These are phyloP conservation scores for Thielaviopsis ethacetica DNA, from an alignment of 2,329 filamentous ascomycete genomes.

Conservation along the genomic window DNA sequence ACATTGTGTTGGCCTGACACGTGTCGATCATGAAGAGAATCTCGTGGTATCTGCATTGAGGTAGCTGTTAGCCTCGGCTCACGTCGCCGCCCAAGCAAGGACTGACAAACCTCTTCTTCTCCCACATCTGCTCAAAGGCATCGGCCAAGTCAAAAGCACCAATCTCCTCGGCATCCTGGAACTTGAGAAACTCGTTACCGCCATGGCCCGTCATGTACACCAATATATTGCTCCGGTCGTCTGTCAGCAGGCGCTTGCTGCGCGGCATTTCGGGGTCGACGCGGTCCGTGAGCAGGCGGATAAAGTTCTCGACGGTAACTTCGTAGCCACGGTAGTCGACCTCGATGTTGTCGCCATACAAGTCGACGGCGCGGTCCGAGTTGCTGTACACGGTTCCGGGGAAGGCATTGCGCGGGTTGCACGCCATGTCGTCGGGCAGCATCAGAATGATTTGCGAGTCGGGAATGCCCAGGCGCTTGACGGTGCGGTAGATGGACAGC, in stretches of 20 bases:
- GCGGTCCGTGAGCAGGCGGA: conserved; percentile 82
- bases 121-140: conserved; percentile 99
- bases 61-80: background rate
- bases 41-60: conserved; percentile 60
- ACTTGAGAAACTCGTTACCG: conserved; percentile 95
- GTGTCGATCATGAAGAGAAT: conserved; percentile 99
- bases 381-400: conserved; percentile 98
- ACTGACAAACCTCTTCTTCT: conserved; percentile 72
- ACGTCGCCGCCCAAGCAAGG: background rate
- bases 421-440: conserved; percentile 99
- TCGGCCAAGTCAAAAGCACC: conserved; percentile 90
- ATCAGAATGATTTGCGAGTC: conserved; percentile 99
- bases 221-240: conserved; percentile 89
- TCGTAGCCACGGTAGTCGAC: conserved; percentile 97
- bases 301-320: conserved; percentile 98
- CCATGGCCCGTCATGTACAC: conserved; percentile 99
- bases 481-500: conserved; percentile 89
- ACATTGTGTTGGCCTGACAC: conserved; percentile 99
- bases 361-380: conserved; percentile 81
- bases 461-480: conserved; percentile 92
- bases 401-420: conserved; percentile 96
- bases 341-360: conserved; percentile 98
- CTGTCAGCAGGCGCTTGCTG: conserved; percentile 83
- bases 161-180: conserved; percentile 96
- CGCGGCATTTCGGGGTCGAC: conserved; percentile 88